These are phyloP conservation scores for Saccharomyces hybrid DNA, from an alignment of 1,139 yeast genomes.

Conservation along the genomic window DNA sequence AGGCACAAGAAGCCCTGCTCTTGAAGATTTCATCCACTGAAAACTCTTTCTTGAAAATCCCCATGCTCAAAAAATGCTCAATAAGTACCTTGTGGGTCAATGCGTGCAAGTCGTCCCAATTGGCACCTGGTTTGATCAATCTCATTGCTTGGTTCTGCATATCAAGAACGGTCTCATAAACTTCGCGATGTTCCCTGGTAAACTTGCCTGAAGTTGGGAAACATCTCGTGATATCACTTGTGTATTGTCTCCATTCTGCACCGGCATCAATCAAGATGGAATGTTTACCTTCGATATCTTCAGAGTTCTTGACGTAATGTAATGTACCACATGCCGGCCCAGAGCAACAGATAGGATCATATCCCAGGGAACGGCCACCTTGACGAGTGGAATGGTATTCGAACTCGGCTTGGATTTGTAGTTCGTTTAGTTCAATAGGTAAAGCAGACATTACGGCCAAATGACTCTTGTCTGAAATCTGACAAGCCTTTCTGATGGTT, in stretches of 20 bases:
- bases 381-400: constrained; percentile 88
- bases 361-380: constrained; percentile 81
- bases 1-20: constrained; percentile 64
- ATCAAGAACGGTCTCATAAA: constrained; percentile 70
- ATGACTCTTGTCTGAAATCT: constrained; percentile 82
- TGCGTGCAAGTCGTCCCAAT: constrained; percentile 81
- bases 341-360: constrained; percentile 92
- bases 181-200: constrained; percentile 76
- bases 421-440: constrained; percentile 80
- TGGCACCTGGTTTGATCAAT: constrained; percentile 68
- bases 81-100: constrained; percentile 73
- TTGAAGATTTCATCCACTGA: constrained; percentile 59
- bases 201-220: constrained; percentile 89
- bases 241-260: constrained; percentile 91
- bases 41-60: constrained; percentile 61
- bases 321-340: constrained; percentile 88
- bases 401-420: constrained; percentile 92
- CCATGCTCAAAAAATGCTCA: constrained; percentile 61
- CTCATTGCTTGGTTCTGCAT: constrained; percentile 74
- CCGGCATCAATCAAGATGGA: constrained; percentile 90
- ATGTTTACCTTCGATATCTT: constrained; percentile 47
- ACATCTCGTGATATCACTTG: constrained; percentile 89
- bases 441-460: constrained; percentile 86
- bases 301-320: constrained; percentile 84
- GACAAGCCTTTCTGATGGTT: constrained; percentile 70